Evolutionary conservation across 2,329 filamentous ascomycete species (phyloP).

Genomic region (Calonectria montana): DNA sequence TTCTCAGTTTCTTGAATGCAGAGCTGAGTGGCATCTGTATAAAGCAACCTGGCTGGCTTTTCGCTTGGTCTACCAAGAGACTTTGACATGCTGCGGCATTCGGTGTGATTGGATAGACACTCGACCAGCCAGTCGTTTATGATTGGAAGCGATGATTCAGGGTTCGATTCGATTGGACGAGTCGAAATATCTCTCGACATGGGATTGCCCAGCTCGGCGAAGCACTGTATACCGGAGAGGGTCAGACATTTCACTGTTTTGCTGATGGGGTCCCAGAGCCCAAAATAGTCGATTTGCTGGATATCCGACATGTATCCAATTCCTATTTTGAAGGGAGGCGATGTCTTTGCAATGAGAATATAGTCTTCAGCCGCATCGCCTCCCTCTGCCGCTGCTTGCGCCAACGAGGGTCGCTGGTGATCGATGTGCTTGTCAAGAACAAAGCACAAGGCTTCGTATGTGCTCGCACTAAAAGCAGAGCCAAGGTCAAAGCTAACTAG

Average conservation of each 20-base stretch:
- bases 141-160: not conserved
- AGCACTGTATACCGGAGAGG: not conserved
- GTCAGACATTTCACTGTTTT: not conserved
- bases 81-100: not conserved
- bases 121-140: not conserved
- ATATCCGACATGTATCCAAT: conserved; percentile 7
- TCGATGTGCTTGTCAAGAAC: not conserved
- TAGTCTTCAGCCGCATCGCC: not conserved
- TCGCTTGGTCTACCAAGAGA: not conserved
- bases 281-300: not conserved
- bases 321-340: not conserved
- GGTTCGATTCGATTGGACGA: not conserved
- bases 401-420: not conserved
- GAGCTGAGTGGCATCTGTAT: not conserved
- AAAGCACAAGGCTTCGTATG: conserved; percentile 2
- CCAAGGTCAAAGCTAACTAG: not conserved
- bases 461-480: not conserved
- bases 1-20: not conserved
- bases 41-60: not conserved
- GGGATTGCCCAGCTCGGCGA: not conserved
- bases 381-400: not conserved
- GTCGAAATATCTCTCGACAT: not conserved
- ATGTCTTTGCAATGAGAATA: not conserved
- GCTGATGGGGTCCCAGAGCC: not conserved
- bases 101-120: not conserved